Percentiles rank a stretch among this genome's conserved stretches.
Conservation (phyloP, 176 grass and related monocot genomes). For the Musa acuminata region DNA sequence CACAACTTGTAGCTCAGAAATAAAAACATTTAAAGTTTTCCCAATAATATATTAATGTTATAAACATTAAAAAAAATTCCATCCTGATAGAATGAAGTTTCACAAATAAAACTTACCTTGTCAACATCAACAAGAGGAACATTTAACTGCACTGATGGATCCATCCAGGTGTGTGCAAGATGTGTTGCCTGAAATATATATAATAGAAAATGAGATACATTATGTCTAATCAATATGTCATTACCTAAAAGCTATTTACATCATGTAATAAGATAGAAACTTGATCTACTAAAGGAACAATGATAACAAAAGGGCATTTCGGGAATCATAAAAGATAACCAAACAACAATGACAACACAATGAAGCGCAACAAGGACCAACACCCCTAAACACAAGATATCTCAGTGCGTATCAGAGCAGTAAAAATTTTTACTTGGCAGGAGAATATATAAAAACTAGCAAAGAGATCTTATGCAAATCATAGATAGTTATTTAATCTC, state of each 20-base stretch:
- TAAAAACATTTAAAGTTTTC: no score
- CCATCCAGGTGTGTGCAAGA: constrained; percentile 24
- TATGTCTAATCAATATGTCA: background rate
- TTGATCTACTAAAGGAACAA: background rate
- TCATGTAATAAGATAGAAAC: background rate
- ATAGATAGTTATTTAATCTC: background rate
- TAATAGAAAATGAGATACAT: background rate
- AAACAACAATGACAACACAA: background rate
- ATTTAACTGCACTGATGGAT: constrained; percentile 40
- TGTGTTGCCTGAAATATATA: constrained; percentile 39
- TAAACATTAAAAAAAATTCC: background rate
- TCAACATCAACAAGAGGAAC: constrained; percentile 94
- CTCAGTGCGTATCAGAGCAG: background rate
- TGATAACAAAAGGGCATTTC: background rate
- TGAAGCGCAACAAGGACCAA: background rate
- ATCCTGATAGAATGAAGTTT: constrained; percentile 1
- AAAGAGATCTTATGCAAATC: background rate
- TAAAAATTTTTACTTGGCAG: background rate
- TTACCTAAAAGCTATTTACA: background rate
- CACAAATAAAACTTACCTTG: constrained; percentile 42
- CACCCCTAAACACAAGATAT: background rate
- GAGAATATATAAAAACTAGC: background rate
- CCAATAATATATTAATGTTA: no score
- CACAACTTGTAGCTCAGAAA: no score
- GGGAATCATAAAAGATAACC: background rate